Conservation (phyloP, 2,329 filamentous ascomycete genomes). For the Ciborinia camelliae region DNA sequence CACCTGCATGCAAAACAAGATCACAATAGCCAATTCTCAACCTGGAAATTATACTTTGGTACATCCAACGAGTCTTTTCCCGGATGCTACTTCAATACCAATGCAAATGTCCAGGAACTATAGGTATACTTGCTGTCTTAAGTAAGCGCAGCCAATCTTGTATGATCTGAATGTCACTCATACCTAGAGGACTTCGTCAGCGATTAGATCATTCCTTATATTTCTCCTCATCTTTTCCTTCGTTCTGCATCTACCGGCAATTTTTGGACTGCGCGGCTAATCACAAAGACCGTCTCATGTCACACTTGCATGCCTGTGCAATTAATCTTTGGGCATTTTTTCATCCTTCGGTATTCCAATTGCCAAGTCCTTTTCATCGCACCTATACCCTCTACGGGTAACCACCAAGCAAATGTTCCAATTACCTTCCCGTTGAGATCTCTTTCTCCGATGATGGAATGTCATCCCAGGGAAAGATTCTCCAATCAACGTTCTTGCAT, state of each 20-base stretch:
- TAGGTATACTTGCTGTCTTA: not conserved
- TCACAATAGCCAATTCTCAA: not conserved
- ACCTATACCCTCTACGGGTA: not conserved
- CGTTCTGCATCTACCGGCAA: not conserved
- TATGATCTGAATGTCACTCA: not conserved
- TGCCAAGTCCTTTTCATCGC: not conserved
- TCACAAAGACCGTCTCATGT: not conserved
- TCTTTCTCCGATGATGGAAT: not conserved
- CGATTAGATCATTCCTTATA: not conserved
- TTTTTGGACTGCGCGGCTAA: not conserved
- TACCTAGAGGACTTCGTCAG: constrained; percentile 5
- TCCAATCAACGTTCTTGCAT: not conserved
- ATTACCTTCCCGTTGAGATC: not conserved
- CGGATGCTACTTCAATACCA: not conserved
- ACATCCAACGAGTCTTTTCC: not conserved
- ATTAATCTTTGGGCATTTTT: not conserved
- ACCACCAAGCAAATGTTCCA: not conserved
- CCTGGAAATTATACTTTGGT: not conserved
- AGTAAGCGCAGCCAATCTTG: not conserved
- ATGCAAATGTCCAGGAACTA: not conserved
- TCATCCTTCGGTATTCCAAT: not conserved
- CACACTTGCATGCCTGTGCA: not conserved
- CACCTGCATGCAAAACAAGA: not conserved
- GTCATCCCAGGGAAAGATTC: not conserved
- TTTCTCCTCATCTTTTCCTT: not conserved